Conservation (phyloP, 768 basidiomycete species). For the Naganishia friedmannii region DNA sequence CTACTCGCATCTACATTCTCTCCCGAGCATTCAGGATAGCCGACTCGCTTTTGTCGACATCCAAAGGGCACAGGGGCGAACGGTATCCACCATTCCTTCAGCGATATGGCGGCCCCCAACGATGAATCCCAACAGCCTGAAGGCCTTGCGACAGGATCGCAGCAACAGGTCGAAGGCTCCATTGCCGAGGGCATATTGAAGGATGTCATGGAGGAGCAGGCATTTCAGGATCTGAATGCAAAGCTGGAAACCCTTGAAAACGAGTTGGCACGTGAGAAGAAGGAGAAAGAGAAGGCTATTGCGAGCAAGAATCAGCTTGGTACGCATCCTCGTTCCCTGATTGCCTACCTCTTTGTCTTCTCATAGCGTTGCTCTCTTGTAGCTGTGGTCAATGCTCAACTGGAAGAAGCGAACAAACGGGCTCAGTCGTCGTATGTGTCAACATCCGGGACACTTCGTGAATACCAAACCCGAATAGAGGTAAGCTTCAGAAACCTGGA, state of each 20-base stretch:
- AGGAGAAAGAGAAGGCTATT: constrained; percentile 25
- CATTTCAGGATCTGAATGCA: constrained; percentile 30
- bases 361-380: background rate
- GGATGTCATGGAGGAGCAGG: constrained; percentile 29
- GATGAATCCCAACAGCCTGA: constrained; percentile 13
- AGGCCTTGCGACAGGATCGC: constrained; percentile 21
- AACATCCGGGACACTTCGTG: constrained; percentile 17
- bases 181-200: constrained; percentile 23
- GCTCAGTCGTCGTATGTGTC: constrained; percentile 14
- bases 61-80: background rate
- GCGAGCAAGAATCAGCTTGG: constrained; percentile 29
- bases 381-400: constrained; percentile 24
- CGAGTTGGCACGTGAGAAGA: constrained; percentile 15
- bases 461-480: constrained; percentile 28
- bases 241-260: constrained; percentile 15
- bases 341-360: background rate
- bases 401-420: constrained; percentile 23
- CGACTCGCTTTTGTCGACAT: background rate
- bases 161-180: constrained; percentile 9
- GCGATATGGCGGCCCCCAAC: constrained; percentile 18
- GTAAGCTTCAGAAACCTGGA: background rate
- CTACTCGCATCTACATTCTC: background rate
- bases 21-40: background rate
- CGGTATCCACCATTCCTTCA: constrained; percentile 1
- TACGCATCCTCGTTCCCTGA: background rate